Evolutionary conservation across 768 basidiomycete genomes (phyloP).

Genomic region (Dictyophora rubrovolvata): DNA sequence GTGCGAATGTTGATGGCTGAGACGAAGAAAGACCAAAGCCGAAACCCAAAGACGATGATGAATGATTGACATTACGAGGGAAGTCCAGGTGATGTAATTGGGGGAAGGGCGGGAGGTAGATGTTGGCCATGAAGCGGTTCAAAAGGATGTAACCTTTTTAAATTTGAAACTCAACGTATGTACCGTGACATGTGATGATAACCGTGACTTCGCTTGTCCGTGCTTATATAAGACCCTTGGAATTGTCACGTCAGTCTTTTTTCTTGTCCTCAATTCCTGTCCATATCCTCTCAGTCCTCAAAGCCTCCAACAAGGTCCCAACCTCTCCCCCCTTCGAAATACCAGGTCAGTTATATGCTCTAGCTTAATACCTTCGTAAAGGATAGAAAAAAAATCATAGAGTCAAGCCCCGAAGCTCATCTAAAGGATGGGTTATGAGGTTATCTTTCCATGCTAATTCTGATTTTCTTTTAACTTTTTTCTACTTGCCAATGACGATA

Average conservation of each 20-base stretch:
- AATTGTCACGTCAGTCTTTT: background rate
- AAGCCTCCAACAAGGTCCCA: background rate
- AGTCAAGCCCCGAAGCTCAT: background rate
- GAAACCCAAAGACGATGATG: constrained; percentile 59
- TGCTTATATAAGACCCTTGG: background rate
- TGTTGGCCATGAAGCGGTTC: background rate
- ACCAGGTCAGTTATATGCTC: background rate
- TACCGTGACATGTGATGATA: background rate
- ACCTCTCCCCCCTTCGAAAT: background rate
- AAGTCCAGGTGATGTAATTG: constrained; percentile 50
- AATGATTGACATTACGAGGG: constrained; percentile 46
- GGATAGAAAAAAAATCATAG: background rate
- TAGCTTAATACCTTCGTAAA: background rate
- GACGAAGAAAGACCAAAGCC: constrained; percentile 54
- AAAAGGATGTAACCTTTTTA: background rate
- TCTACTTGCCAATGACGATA: background rate
- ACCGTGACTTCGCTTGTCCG: background rate
- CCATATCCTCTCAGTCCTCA: too few relatives aligned
- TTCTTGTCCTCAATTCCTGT: too few relatives aligned
- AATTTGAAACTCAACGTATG: background rate
- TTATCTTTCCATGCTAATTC: background rate
- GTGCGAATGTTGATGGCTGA: constrained; percentile 21
- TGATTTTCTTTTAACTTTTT: background rate
- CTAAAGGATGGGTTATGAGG: background rate
- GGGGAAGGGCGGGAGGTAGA: constrained; percentile 7